Evolutionary conservation across 78 protist species (phyloP).

Genomic region (Mantamonas sphyraenae): DNA sequence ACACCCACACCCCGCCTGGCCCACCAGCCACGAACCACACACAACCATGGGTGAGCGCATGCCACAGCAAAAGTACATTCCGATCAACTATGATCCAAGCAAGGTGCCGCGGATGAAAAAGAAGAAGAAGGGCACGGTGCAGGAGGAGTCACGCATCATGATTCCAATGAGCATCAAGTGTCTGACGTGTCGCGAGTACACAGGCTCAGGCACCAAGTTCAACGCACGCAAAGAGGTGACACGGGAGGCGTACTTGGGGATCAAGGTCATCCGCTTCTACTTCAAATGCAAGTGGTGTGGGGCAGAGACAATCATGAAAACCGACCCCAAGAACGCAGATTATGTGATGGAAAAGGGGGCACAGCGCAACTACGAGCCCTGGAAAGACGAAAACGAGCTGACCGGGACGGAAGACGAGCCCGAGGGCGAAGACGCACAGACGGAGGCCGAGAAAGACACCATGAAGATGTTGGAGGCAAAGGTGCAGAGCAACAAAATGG

Average conservation of each 20-base stretch:
- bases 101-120: constrained; percentile 51
- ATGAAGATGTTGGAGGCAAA: constrained; percentile 26
- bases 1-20: no score
- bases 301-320: constrained; percentile 73
- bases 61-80: constrained; percentile 89
- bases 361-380: constrained; percentile 74
- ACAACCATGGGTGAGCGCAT: constrained; percentile 94
- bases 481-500: constrained; percentile 10
- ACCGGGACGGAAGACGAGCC: constrained; percentile 5
- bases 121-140: constrained; percentile 18
- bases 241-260: constrained; percentile 81
- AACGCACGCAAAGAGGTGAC: constrained; percentile 76
- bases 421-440: neutral
- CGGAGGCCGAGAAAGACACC: no score
- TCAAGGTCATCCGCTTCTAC: constrained; percentile 63
- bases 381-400: constrained; percentile 56
- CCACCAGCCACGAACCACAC: no score
- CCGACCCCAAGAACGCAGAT: constrained; percentile 86
- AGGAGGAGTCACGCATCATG: constrained; percentile 83
- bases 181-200: constrained; percentile 84
- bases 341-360: constrained; percentile 73
- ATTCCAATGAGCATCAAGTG: constrained; percentile 89
- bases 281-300: constrained; percentile 76
- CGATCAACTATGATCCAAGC: constrained; percentile 92
- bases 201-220: constrained; percentile 82